These are phyloP conservation scores for Pichiaceae sp. DNA, from an alignment of 1,139 yeast species.

Conservation along the genomic window DNA sequence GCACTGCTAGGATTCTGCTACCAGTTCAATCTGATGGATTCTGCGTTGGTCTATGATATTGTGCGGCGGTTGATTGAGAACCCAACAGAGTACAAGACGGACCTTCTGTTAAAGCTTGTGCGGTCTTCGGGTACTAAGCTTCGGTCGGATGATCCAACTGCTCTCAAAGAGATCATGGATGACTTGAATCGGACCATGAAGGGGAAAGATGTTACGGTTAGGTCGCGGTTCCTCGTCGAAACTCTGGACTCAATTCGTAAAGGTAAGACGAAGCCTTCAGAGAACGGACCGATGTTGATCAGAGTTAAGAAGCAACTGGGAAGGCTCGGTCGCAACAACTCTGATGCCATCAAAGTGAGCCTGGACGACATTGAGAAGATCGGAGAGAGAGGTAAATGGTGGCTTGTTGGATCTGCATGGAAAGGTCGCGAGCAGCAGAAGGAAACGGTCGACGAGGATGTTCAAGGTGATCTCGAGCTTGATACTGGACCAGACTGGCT, in stretches of 20 bases:
- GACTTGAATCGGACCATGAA: slow-evolving; percentile 39
- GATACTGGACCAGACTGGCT: slow-evolving; percentile 66
- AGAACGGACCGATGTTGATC: slow-evolving; percentile 36
- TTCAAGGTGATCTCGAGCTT: slow-evolving; percentile 8
- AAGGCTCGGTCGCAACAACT: slow-evolving; percentile 33
- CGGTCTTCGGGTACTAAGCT: slow-evolving; percentile 77
- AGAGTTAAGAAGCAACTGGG: slow-evolving; percentile 67
- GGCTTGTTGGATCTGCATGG: slow-evolving; percentile 99
- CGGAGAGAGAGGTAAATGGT: slow-evolving; percentile 89
- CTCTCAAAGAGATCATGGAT: slow-evolving; percentile 71
- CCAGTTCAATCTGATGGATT: slow-evolving; percentile 66
- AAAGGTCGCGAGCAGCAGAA: slow-evolving; percentile 38
- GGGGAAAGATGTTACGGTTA: slow-evolving; percentile 40
- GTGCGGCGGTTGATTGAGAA: slow-evolving; percentile 38
- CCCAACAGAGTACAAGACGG: slow-evolving; percentile 68
- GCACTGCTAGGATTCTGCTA: slow-evolving; percentile 71
- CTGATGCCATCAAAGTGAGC: slow-evolving; percentile 79
- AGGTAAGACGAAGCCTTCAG: slow-evolving; percentile 56
- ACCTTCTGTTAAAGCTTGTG: slow-evolving; percentile 61
- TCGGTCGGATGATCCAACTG: slow-evolving; percentile 82
- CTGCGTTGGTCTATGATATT: slow-evolving; percentile 70
- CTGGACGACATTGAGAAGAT: slow-evolving; percentile 73
- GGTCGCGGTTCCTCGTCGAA: slow-evolving; percentile 79
- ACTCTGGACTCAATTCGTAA: slow-evolving; percentile 80
- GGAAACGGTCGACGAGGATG: slow-evolving; percentile 4